These are phyloP conservation scores for Pseudocercospora fuligena DNA, from an alignment of 2,329 filamentous ascomycete species.

Conservation along the genomic window DNA sequence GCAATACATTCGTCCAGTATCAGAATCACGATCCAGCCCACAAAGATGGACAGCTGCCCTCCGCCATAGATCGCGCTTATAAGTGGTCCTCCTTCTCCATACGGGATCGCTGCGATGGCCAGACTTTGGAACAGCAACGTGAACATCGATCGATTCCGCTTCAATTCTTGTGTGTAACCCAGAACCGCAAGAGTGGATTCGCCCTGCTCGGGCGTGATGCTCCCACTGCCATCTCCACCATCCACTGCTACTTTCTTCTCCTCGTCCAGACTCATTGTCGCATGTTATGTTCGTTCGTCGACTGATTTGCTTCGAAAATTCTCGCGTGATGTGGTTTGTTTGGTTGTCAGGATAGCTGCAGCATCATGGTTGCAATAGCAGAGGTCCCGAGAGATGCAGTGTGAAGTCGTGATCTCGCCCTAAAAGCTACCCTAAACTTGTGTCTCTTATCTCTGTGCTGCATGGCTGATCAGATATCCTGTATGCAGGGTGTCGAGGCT, in stretches of 20 bases:
- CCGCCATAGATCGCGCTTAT: conserved; percentile 62
- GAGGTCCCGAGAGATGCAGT: neutral
- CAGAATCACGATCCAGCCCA: conserved; percentile 72
- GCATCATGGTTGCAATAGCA: conserved; percentile 3
- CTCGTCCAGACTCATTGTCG: conserved; percentile 7
- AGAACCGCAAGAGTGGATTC: conserved; percentile 36
- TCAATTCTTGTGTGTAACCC: conserved; percentile 63
- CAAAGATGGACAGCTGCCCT: conserved; percentile 71
- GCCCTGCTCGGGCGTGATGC: conserved; percentile 8
- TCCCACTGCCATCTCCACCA: neutral
- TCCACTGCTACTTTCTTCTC: conserved; percentile 10
- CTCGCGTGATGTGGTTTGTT: neutral
- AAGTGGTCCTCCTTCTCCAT: conserved; percentile 61
- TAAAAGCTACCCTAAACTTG: neutral
- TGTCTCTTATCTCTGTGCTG: conserved; percentile 5
- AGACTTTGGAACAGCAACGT: conserved; percentile 66
- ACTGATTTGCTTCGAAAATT: neutral
- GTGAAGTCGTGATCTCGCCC: neutral
- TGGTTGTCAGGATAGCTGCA: conserved; percentile 7
- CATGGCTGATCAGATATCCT: conserved; percentile 1
- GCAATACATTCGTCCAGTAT: conserved; percentile 73
- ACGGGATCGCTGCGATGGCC: conserved; percentile 57
- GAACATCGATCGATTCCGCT: conserved; percentile 63
- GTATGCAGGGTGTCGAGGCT: neutral
- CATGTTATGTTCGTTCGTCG: neutral